Evolutionary conservation across 345 rosid species (phyloP), one percentile per base, ranked within the genome.

Genomic region (Eucalyptus curtisii): DNA sequence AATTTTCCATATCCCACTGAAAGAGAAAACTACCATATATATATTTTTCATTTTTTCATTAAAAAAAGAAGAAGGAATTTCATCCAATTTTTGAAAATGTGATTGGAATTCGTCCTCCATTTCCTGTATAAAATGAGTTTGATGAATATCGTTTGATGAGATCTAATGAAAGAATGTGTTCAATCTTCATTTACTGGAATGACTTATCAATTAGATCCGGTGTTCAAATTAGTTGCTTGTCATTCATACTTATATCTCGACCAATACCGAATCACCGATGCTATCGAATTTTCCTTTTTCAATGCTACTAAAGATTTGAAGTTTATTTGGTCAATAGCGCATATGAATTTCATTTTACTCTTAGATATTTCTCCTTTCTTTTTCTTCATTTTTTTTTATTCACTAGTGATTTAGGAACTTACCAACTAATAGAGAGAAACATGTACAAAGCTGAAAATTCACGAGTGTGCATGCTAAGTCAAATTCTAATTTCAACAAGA

Each of bases 261-360:
- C 6, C 7, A 24, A 10, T 55, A 55, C 13, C 0, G 0, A 55
- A 55, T 55, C 30, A 55, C 7, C 7, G 0, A 55, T 24, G 30
- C 61, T 55, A 55, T 55, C 2, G 6, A 15, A 13, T 14, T 49
- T 49, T 49, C 17, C 17, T 49, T 49, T 49, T 49, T 49, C 17
- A 13, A 14, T 49, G 52, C 52, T 49, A 14, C 17, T 49, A 15
- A 49, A 49, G 52, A 49, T 49, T 49, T 15, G 52, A 49, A 49
- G 52, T 49, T 49, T 7, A 49, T 49, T 3, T 2, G 52, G 7
- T 49, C 7, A 19, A 49, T 5, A 49, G 5, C 0, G 49, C 49
- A 11, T 47, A 47, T 47, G 49, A 47, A 47, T 47, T 47, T 47
- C 1, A 47, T 47, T 47, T 47, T 47, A 47, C 49, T 47, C 49